Evolutionary conservation across 352 stramenopile species (phyloP), one percentile per base, ranked within the genome.

Genomic region (Phytopythium helicoides): DNA sequence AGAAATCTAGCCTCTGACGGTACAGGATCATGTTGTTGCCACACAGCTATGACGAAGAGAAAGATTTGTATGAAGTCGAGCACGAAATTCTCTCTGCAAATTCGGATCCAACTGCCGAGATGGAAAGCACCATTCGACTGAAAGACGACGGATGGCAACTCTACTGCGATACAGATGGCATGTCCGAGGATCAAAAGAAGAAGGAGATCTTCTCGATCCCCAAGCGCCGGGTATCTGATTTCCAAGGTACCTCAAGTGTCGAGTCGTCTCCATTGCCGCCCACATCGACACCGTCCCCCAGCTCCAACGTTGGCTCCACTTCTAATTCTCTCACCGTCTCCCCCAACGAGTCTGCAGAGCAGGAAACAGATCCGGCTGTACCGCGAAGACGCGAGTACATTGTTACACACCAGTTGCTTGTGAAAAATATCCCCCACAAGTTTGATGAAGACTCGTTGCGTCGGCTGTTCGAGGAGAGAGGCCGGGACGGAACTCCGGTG

Each of bases 151-250:
- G 67, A 4, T 93, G 82, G 79, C 81, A 94, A n/a, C 26, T 94
- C 1, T 94, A 89, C 54, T 68, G 81, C 35, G 66, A 77, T 14
- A 54, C 83, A 2, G 61, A 67, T 16, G 73, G 71, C 1, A 40
- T 87, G 36, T 79, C 71, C 1, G 67, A 80, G 16, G 76, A 90
- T 3, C 68, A 88, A 44, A 71, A 77, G 14, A 64, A 62, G 10
- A 64, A 78, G n/a, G 53, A 59, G 7, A 71, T 94, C 31, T 94
- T 94, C 56, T 84, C 80, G 9, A 94, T 94, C 48, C 85, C 85
- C 22, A 94, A 69, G 21, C 76, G 75, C 1, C 33, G 47, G 6
- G 16, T 53, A 15, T 53, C 47, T 6, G 47, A 44, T 35, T 33
- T 44, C 1, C 33, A 23, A 19, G 47, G 47, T 1, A 53, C 47